Conservation (phyloP, 129 eudicot species). For the Arctium lappa region DNA sequence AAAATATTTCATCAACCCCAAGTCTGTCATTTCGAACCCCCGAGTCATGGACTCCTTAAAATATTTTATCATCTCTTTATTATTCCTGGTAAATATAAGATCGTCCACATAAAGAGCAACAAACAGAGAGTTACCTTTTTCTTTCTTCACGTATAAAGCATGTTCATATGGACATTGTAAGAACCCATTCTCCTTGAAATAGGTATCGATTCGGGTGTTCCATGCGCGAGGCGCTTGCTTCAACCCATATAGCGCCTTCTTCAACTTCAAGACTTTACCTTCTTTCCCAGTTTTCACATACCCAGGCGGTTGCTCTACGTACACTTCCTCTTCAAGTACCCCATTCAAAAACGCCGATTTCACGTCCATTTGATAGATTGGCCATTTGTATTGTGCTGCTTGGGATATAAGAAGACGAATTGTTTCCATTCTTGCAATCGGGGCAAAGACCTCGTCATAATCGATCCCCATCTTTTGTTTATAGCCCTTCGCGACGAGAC, state of each 20-base stretch:
- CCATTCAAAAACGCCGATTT: background rate
- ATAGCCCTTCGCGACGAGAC: background rate
- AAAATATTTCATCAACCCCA: too few species aligned
- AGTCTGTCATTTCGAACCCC: too few species aligned
- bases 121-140: too few species aligned
- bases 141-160: background rate
- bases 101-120: too few species aligned
- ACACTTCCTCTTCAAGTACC: background rate
- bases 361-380: background rate
- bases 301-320: background rate
- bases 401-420: background rate
- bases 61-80: too few species aligned
- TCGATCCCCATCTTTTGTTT: background rate
- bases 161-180: background rate
- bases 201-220: background rate
- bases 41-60: too few species aligned
- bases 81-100: too few species aligned
- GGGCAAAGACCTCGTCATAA: background rate
- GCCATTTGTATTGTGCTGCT: background rate
- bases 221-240: background rate
- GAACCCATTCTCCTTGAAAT: background rate
- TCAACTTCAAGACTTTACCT: background rate
- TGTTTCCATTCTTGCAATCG: background rate
- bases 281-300: background rate
- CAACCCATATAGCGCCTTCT: background rate